phyloP scores from a whole-genome alignment of 257 asterid genomes.

The Scutellaria baicalensis region DNA sequence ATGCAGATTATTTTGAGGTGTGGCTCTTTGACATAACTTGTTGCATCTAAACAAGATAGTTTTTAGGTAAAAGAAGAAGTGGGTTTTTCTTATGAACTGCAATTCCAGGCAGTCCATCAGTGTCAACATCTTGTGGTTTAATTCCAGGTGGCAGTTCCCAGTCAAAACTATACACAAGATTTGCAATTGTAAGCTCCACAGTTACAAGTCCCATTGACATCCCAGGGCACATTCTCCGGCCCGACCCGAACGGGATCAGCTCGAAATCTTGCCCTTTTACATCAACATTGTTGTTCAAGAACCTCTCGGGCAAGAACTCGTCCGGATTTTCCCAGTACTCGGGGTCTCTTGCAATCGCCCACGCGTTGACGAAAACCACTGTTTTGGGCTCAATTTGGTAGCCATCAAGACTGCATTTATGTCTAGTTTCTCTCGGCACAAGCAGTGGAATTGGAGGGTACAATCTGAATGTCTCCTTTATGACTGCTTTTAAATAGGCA shows the following conservation, averaged over 20 bases:
- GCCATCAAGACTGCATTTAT: background rate
- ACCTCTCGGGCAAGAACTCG: conserved; percentile 1
- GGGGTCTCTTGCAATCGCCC: conserved; percentile 4
- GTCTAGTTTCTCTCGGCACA: background rate
- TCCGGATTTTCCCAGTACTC: background rate
- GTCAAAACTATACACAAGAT: background rate
- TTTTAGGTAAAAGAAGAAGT: background rate
- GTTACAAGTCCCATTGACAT: background rate
- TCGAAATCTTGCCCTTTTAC: background rate
- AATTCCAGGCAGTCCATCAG: background rate
- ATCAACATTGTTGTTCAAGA: background rate
- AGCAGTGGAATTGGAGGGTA: conserved; percentile 7
- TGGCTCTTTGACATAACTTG: too few species aligned
- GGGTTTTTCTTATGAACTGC: background rate
- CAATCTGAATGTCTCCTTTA: conserved; percentile 3
- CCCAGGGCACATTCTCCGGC: conserved; percentile 6
- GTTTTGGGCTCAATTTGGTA: background rate
- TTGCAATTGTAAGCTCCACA: conserved; percentile 4
- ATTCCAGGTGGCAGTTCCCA: background rate
- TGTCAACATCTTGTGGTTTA: background rate
- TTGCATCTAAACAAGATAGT: background rate
- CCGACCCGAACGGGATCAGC: conserved; percentile 7
- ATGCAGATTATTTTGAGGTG: too few species aligned
- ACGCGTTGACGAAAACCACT: background rate
- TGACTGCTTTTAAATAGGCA: conserved; percentile 4